Conservation (phyloP, 1,139 yeast genomes). For the Candida tropicalis region DNA sequence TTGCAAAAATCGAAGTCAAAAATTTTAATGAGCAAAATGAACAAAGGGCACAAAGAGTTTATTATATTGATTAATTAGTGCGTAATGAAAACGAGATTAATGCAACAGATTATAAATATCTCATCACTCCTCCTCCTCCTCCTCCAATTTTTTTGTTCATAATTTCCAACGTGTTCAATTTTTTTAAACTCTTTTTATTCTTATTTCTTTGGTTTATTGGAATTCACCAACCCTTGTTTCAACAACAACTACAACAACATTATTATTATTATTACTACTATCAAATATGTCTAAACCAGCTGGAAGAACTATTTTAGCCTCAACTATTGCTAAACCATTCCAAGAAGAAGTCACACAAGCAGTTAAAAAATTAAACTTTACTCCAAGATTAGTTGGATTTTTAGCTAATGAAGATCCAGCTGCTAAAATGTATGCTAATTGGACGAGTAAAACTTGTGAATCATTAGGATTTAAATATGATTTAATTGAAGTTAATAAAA, state of each 20-base stretch:
- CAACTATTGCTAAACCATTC: conserved; percentile 81
- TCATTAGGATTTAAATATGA: conserved; percentile 85
- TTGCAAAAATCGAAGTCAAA: neutral
- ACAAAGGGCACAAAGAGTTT: neutral
- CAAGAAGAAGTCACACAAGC: conserved; percentile 68
- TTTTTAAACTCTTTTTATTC: neutral
- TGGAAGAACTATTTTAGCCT: conserved; percentile 84
- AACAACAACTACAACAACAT: neutral
- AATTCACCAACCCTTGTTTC: no score
- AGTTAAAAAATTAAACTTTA: conserved; percentile 51
- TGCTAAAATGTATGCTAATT: conserved; percentile 89
- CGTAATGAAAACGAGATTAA: no score
- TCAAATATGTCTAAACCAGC: conserved; percentile 38
- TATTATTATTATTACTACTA: neutral
- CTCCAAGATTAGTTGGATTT: conserved; percentile 85
- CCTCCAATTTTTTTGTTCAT: neutral
- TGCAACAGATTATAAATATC: neutral
- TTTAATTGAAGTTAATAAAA: conserved; percentile 71
- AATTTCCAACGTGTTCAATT: neutral
- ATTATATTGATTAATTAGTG: neutral
- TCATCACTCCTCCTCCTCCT: neutral
- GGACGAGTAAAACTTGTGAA: conserved; percentile 92
- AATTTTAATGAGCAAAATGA: no score
- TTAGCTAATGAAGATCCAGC: conserved; percentile 94
- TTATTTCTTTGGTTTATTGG: no score